phyloP scores from a whole-genome alignment of 257 asterid genomes.

The Solanum megistacrolobum region DNA sequence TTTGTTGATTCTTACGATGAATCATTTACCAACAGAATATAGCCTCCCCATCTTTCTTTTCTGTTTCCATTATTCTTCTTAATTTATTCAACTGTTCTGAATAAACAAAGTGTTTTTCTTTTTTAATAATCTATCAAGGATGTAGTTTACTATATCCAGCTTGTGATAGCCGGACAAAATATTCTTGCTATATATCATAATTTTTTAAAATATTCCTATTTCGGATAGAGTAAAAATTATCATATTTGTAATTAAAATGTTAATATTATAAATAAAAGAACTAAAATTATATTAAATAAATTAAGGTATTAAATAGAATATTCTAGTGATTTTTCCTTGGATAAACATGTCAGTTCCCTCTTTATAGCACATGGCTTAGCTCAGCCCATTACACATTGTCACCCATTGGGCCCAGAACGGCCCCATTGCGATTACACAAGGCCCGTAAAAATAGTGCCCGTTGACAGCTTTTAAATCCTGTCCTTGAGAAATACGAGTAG shows the following conservation, averaged over 20 bases:
- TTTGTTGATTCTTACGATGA: too few species aligned
- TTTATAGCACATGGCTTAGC: neutral
- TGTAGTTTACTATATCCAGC: neutral
- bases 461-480: neutral
- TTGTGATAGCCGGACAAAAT: neutral
- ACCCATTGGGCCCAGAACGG: neutral
- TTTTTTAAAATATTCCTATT: too few species aligned
- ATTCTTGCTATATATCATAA: neutral
- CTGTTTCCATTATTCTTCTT: neutral
- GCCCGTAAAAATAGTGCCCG: neutral
- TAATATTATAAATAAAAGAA: too few species aligned
- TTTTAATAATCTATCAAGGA: neutral
- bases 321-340: too few species aligned
- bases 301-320: too few species aligned
- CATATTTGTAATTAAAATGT: too few species aligned
- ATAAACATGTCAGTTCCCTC: neutral
- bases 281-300: too few species aligned
- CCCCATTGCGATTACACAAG: neutral
- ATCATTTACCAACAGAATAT: neutral
- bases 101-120: too few species aligned
- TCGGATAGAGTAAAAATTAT: too few species aligned
- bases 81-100: neutral
- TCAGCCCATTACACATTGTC: neutral
- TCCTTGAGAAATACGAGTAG: neutral
- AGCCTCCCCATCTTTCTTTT: neutral